Base-by-base conservation (phyloP, 768 basidiomycete species). In the Coprinopsis sp. region DNA sequence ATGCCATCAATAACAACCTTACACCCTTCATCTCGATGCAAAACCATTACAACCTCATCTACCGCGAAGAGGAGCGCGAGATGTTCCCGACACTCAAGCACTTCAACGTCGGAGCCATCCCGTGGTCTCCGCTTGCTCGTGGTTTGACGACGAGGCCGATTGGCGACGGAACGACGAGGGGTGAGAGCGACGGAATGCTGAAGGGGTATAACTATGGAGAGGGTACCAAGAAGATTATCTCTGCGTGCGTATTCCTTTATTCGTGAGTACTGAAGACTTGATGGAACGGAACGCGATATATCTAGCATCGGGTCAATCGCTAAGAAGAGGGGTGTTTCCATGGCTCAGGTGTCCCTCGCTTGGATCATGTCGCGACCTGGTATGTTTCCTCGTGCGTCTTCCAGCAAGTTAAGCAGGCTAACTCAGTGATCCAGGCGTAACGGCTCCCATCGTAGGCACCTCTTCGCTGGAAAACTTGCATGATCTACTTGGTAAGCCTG, bases 11-110 rank as follows among this genome's bases (percentile, higher is more conserved):
- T 30, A 76, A 84, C 58, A 71, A 73, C 6, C 63, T 78, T 2
- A 78, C 77, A 0, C 77, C 76, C 1, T 84, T 85, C 62, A 79
- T 84, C 56, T 78, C 77, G 1, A 81, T 84, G 81, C 82, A 84
- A 59, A 84, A 84, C 54, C 78, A 80, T 47, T 76, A 84, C 58
- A 78, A 65, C 49, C 60, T 81, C 7, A 55, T 79, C 12, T 84
- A 85, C 54, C 67, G 82, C 14, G 83, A 85, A 58, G 82, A 85
- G 54, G 81, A 80, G 54, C 65, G 78, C 2, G 78, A 79, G 54
- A 79, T 80, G 77, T 77, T 81, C 54, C 82, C 82, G 2, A 74
- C 73, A 1, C 61, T 78, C 27, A 76, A 78, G 73, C 56, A 73
- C 50, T 71, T 77, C 33, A 77, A 77, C 25, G 75, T 78, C 21